These are phyloP conservation scores for Calocera viscosa DNA, from an alignment of 768 basidiomycete species.

Conservation along the genomic window DNA sequence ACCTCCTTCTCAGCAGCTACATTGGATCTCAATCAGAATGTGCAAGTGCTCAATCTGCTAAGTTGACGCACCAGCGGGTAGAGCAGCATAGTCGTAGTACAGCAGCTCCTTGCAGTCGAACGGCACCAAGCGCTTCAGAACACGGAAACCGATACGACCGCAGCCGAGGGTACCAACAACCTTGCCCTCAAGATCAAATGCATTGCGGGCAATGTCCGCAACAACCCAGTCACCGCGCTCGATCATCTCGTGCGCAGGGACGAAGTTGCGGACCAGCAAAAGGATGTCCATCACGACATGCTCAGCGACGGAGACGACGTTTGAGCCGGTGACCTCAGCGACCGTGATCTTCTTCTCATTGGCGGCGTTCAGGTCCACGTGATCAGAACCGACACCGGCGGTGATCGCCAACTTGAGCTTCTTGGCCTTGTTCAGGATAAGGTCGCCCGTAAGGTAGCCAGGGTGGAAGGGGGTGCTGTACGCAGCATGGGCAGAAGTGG, in stretches of 20 bases:
- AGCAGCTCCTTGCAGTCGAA: constrained; percentile 29
- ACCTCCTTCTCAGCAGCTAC: constrained; percentile 18
- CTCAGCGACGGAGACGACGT: constrained; percentile 28
- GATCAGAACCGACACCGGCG: constrained; percentile 28
- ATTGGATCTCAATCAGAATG: constrained; percentile 11
- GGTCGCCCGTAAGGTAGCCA: constrained; percentile 26
- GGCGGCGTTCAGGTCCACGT: constrained; percentile 25
- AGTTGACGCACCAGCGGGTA: constrained; percentile 18
- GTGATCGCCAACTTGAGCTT: constrained; percentile 27
- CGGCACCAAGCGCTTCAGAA: constrained; percentile 23
- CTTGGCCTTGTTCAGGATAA: constrained; percentile 23
- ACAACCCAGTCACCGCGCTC: constrained; percentile 27
- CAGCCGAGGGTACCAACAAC: constrained; percentile 27
- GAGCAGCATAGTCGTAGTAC: constrained; percentile 26
- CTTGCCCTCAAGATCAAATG: constrained; percentile 29
- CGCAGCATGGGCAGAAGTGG: not conserved
- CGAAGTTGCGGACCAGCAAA: constrained; percentile 25
- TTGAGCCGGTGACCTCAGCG: constrained; percentile 26
- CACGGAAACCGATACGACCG: constrained; percentile 28
- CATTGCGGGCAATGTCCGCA: constrained; percentile 23
- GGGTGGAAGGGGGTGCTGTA: constrained; percentile 22
- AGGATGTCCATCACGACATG: constrained; percentile 27
- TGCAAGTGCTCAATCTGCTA: not conserved
- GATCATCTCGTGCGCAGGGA: constrained; percentile 26
- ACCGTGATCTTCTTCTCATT: constrained; percentile 28